Evolutionary conservation across 805 yeast genomes (phyloP), one percentile per base, ranked within the genome.

Genomic region (Kluyveromyces dobzhanskii): DNA sequence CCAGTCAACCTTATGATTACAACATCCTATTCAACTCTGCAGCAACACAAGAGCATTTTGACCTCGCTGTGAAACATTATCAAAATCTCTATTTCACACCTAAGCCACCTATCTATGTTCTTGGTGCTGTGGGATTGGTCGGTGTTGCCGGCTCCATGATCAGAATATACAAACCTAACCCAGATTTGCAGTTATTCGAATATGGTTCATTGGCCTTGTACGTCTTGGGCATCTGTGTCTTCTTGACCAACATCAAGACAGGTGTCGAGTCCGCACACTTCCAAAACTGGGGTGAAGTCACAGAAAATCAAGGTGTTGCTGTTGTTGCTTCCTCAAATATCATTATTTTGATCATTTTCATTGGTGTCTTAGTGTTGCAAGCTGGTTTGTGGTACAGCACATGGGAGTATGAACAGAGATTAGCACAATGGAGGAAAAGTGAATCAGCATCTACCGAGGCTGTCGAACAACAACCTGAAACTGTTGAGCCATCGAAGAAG

Each of bases 241-340:
- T 87, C 62, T 66, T 90, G 53, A 82, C 95, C 45, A 92, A 92
- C 65, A 69, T 90, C 49, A 74, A 85, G 55, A 76, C 83, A 38
- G 97, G 97, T 39, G 67, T 80, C 29, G 72, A 73, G 49, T 75
- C 88, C 41, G 75, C 85, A 39, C 50, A 76, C 19, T 61, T 72
- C 42, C 88, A 87, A 32, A 69, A 76, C 44, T 90, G 97, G 97
- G 97, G 96, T 48, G 97, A 90, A 37, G 95, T 92, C 37, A 85
- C 84, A 53, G 77, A 74, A 57, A 70, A 70, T 44, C 85, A 94
- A 17, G 97, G 97, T 23, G 64, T 90, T 53, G 85, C 85, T 47
- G 95, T 92, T 29, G 75, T 92, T 54, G 96, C 92, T 30, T 97
- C 97, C 4, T 79, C 92, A 21, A 80, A 81, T 62, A 72, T 81